Base-by-base conservation (phyloP, 306 rosid species). In the Mimosa bimucronata region DNA sequence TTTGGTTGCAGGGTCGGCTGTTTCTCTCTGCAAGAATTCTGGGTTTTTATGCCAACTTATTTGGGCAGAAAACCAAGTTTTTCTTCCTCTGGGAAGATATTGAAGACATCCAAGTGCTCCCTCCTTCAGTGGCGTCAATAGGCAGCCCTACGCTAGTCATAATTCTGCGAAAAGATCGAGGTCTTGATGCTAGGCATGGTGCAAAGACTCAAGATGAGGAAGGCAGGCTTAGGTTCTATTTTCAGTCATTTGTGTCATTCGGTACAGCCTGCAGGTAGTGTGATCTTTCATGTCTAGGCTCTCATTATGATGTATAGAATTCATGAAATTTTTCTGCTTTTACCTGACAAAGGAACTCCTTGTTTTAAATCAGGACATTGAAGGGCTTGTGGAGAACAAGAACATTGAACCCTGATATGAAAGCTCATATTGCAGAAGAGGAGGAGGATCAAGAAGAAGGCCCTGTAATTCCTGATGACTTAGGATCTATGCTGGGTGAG, bases 31-130 rank as follows among this genome's bases (percentile, higher is more conserved):
- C 97, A 44, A 90, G 98, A 83, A 88, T 89, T 79, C 77, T 95
- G 38, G 98, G 98, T 61, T 95, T 92, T 80, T 85, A 90, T 83
- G 87, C 91, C 44, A 91, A 87, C 80, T 80, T 95, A 25, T 90
- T 95, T 77, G 98, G 98, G 79, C 94, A 92, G 80, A 95, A 92
- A 87, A 91, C 97, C 26, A 95, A 87, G 8, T 89, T 95, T 86
- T 95, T 89, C 90, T 88, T 95, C 79, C 97, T 95, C 34, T 91
- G 97, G 96, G 98, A 95, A 79, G 98, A 95, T 75, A 91, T 95
- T 83, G 98, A 92, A 65, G 91, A 88, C 72, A 81, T 95, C 74
- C 86, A 88, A 79, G 87, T 86, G 26, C 90, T 90, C 75, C 87
- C 97, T 77, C 97, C 98, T 26, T 73, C 98, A 37, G 60, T 88